Conservation (phyloP, 2,329 filamentous ascomycete genomes). For the Apiospora malaysiana region DNA sequence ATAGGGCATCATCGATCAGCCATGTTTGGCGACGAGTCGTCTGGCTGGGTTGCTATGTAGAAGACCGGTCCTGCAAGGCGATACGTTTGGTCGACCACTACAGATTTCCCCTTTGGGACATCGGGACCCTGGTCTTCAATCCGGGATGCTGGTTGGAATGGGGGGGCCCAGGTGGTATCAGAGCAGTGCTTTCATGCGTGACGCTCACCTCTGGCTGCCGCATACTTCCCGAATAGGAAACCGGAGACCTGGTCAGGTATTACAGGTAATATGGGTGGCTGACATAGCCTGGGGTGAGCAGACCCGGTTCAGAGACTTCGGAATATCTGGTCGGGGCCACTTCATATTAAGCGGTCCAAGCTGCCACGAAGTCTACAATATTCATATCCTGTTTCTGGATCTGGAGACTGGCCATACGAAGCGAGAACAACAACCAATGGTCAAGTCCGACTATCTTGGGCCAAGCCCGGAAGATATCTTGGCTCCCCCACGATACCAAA, state of each 20-base stretch:
- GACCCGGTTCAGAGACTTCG: no score
- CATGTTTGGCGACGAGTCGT: no score
- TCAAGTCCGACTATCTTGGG: no score
- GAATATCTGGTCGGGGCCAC: no score
- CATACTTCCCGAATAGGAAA: neutral
- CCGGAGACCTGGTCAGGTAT: neutral
- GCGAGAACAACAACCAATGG: no score
- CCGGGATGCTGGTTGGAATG: neutral
- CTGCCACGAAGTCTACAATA: no score
- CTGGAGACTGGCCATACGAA: neutral
- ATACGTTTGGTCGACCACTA: no score
- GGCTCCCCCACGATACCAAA: neutral
- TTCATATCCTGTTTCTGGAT: neutral
- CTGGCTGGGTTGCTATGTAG: neutral
- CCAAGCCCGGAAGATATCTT: no score
- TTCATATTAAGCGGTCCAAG: no score
- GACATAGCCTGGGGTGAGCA: neutral
- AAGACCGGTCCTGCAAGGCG: neutral
- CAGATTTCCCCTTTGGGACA: neutral
- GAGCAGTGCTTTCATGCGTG: neutral
- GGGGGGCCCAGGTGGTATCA: neutral
- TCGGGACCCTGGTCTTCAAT: constrained; percentile 1
- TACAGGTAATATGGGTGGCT: neutral
- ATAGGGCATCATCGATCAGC: neutral
- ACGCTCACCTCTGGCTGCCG: neutral